phyloP scores from a whole-genome alignment of 805 yeast species.

The Pichia manshurica region DNA sequence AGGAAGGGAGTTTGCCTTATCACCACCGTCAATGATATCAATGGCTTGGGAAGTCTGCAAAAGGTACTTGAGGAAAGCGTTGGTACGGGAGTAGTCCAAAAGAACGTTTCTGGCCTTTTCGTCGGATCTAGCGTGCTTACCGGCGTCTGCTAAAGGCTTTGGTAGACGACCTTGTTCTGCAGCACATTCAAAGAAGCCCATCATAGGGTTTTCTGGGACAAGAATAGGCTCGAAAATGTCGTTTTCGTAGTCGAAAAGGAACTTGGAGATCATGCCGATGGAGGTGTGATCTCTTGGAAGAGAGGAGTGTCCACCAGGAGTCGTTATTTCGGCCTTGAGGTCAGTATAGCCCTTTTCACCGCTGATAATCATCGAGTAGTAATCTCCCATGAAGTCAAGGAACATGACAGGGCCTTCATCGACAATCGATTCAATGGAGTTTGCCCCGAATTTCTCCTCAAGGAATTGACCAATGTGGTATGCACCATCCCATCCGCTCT shows the following conservation, averaged over 20 bases:
- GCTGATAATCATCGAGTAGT: conserved; percentile 16
- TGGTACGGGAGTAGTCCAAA: conserved; percentile 23
- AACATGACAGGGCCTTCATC: conserved; percentile 47
- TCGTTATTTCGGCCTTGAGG: conserved; percentile 42
- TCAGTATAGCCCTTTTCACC: conserved; percentile 40
- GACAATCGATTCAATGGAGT: conserved; percentile 56
- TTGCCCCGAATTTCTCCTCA: conserved; percentile 49
- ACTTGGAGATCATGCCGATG: conserved; percentile 65
- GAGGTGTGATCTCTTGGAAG: conserved; percentile 66
- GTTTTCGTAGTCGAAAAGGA: conserved; percentile 50
- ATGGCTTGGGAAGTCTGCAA: conserved; percentile 62
- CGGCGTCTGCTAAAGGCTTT: conserved; percentile 9
- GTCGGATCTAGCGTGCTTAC: conserved; percentile 21
- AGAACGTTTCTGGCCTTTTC: conserved; percentile 33
- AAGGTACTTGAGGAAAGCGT: conserved; percentile 31
- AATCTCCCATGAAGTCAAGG: conserved; percentile 34
- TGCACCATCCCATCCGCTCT: conserved; percentile 62
- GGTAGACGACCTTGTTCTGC: conserved; percentile 42
- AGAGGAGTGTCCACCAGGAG: conserved; percentile 58
- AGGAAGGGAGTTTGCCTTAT: conserved; percentile 73
- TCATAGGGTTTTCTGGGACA: conserved; percentile 52
- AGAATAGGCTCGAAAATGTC: conserved; percentile 47
- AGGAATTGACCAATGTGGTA: conserved; percentile 40
- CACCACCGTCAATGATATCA: conserved; percentile 65
- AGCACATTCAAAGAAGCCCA: conserved; percentile 52